Evolutionary conservation across 768 basidiomycete species (phyloP).

Genomic region (Pulveroboletus sp.): DNA sequence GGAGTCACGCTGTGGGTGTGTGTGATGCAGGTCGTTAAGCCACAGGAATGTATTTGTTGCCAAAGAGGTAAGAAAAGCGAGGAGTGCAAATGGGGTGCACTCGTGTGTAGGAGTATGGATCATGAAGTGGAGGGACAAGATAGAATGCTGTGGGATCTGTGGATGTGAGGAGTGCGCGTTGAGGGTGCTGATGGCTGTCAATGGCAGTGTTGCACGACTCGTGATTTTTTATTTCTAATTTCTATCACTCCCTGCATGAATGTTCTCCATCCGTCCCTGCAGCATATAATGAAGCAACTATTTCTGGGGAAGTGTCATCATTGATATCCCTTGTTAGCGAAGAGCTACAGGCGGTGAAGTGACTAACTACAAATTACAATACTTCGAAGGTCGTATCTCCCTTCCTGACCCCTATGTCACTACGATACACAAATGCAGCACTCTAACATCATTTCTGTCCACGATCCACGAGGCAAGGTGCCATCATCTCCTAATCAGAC

Average conservation of each 20-base stretch:
- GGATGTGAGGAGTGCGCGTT: background rate
- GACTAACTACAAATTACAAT: background rate
- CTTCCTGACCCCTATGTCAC: background rate
- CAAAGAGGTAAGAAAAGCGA: too few relatives aligned
- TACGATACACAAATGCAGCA: background rate
- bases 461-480: constrained; percentile 3
- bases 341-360: background rate
- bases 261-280: background rate
- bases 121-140: background rate
- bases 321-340: background rate
- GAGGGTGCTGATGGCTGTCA: background rate
- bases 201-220: background rate
- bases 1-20: constrained; percentile 3
- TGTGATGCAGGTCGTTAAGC: constrained; percentile 4
- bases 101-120: background rate
- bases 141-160: background rate
- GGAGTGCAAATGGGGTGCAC: background rate
- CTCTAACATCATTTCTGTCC: constrained; percentile 9
- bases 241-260: background rate
- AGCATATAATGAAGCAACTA: background rate
- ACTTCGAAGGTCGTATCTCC: background rate
- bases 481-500: too few relatives aligned
- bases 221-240: background rate
- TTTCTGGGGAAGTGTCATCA: background rate
- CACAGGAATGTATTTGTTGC: constrained; percentile 14